Percentiles rank a stretch among this genome's conserved stretches.
These are phyloP conservation scores for Halophytophthora polymorphica DNA, from an alignment of 352 stramenopile genomes.

Conservation along the genomic window DNA sequence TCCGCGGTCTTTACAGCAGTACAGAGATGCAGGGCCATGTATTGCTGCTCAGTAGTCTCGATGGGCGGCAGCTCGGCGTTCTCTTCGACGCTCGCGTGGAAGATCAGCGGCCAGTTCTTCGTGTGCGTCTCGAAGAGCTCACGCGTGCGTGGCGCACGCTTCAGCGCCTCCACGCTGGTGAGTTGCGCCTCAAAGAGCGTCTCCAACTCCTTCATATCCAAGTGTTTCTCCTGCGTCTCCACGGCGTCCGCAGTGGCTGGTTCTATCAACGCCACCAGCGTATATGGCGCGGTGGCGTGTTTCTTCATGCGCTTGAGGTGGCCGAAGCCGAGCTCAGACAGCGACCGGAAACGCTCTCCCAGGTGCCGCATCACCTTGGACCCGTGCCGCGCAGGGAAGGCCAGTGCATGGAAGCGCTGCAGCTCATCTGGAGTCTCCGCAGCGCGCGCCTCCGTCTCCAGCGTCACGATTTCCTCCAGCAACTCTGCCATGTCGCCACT, in stretches of 20 bases:
- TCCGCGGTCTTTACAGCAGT: slow-evolving; percentile 17
- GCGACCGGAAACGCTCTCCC: slow-evolving; percentile 37
- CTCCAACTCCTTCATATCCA: slow-evolving; percentile 26
- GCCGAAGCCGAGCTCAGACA: slow-evolving; percentile 59
- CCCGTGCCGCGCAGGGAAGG: slow-evolving; percentile 61
- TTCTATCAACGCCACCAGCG: slow-evolving; percentile 56
- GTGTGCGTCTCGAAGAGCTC: slow-evolving; percentile 62
- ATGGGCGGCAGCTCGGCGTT: slow-evolving; percentile 35
- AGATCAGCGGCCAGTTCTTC: slow-evolving; percentile 71
- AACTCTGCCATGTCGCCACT: slow-evolving; percentile 12
- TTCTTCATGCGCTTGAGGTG: slow-evolving; percentile 88
- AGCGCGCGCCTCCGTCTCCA: slow-evolving; percentile 17
- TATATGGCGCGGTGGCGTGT: slow-evolving; percentile 26
- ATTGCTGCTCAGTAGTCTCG: slow-evolving; percentile 28
- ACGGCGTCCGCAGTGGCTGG: slow-evolving; percentile 18
- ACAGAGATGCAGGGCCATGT: slow-evolving; percentile 24
- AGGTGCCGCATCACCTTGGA: slow-evolving; percentile 70
- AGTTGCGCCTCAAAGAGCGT: slow-evolving; percentile 44
- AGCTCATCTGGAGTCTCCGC: slow-evolving; percentile 36
- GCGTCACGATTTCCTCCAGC: slow-evolving; percentile 43
- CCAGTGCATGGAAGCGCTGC: slow-evolving; percentile 67
- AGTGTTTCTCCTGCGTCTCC: slow-evolving; percentile 4
- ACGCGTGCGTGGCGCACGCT: slow-evolving; percentile 46
- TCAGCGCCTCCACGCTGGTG: slow-evolving; percentile 49
- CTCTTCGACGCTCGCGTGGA: slow-evolving; percentile 69